These are phyloP conservation scores for Alternaria metachromatica DNA, from an alignment of 2,329 filamentous ascomycete genomes.

Conservation along the genomic window DNA sequence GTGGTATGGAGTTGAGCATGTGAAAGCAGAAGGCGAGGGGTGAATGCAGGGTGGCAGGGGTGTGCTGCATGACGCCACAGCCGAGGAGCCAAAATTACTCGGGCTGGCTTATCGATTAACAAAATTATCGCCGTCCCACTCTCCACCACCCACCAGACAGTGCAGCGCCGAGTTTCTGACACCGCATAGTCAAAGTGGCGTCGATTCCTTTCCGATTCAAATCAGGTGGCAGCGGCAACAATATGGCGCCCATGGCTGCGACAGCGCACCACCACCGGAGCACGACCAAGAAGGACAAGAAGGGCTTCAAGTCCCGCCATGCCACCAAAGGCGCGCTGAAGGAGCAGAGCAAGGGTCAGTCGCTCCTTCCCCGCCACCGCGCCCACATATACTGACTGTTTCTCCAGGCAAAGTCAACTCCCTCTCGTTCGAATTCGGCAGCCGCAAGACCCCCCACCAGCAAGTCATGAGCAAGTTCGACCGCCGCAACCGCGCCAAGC, in stretches of 20 bases:
- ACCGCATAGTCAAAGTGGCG: constrained; percentile 40
- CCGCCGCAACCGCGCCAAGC: constrained; percentile 91
- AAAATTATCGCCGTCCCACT: constrained; percentile 35
- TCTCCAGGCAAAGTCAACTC: constrained; percentile 74
- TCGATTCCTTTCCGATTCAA: constrained; percentile 81
- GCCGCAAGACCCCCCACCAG: constrained; percentile 88
- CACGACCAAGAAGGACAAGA: constrained; percentile 87
- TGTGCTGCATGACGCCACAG: constrained; percentile 22
- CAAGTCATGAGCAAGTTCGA: constrained; percentile 98
- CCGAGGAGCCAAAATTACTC: constrained; percentile 23
- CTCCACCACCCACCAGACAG: constrained; percentile 15
- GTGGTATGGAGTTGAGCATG: not conserved
- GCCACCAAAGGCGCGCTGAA: constrained; percentile 86
- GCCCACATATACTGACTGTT: constrained; percentile 20
- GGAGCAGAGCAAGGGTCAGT: constrained; percentile 79
- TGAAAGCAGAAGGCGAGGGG: not conserved
- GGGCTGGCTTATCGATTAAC: constrained; percentile 16
- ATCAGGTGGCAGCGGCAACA: constrained; percentile 67
- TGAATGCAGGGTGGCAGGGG: not conserved
- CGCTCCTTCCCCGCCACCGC: not conserved
- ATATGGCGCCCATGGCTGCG: constrained; percentile 73
- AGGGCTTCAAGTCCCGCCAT: constrained; percentile 91
- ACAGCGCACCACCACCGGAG: constrained; percentile 82
- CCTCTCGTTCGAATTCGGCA: constrained; percentile 66
- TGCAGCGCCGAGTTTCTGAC: constrained; percentile 16